A percentile compares a stretch with the other conserved stretches of the same genome.
Conservation (phyloP, 768 basidiomycete genomes). For the Boletus fagicola region DNA sequence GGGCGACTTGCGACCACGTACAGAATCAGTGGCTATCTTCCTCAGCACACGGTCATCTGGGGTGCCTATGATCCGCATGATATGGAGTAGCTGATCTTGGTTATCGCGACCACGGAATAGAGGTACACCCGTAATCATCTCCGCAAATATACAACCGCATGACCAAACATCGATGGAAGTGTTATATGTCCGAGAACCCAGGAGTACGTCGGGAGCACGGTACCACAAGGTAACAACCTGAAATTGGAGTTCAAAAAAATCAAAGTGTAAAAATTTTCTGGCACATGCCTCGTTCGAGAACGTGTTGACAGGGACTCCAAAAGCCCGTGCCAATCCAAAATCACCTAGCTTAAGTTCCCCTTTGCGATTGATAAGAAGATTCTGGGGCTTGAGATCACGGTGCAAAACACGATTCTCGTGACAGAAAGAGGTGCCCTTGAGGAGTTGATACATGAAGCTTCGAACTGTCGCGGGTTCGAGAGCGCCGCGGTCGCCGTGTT, state of each 20-base stretch:
- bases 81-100: constrained; percentile 95
- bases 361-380: constrained; percentile 94
- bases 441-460: constrained; percentile 96
- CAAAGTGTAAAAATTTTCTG: neutral
- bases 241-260: constrained; percentile 1
- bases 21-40: constrained; percentile 89
- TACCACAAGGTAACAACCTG: constrained; percentile 99
- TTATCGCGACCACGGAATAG: constrained; percentile 97
- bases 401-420: constrained; percentile 98
- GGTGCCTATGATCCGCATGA: constrained; percentile 96
- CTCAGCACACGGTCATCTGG: constrained; percentile 84
- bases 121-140: constrained; percentile 98
- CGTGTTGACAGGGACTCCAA: constrained; percentile 98
- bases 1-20: constrained; percentile 36
- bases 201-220: constrained; percentile 94
- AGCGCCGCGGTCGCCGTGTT: constrained; percentile 93
- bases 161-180: constrained; percentile 99
- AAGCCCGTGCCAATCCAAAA: constrained; percentile 95
- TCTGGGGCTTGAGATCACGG: constrained; percentile 97
- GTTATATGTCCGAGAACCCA: constrained; percentile 96
- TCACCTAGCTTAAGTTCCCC: constrained; percentile 97
- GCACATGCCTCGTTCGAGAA: constrained; percentile 87
- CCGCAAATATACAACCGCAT: constrained; percentile 98
- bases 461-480: constrained; percentile 85
- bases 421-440: constrained; percentile 97